Evolutionary conservation across 371 early-diverging fungal species (phyloP).

Genomic region (Mortierella sp.): DNA sequence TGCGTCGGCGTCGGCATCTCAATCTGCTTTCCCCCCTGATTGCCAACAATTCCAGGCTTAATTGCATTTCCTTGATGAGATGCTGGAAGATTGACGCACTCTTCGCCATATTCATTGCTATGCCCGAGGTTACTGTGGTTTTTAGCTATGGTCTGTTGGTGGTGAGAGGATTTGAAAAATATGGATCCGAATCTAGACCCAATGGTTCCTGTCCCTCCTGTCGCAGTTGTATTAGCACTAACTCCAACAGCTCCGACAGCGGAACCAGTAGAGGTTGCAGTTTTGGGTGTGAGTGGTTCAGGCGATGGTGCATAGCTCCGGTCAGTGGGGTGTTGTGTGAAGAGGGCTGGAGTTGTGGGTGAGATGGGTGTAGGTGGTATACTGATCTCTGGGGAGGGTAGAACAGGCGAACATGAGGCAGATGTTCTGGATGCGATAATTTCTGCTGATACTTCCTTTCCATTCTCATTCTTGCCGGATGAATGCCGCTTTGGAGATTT

Average conservation of each 20-base stretch:
- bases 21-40: neutral
- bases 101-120: neutral
- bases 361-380: constrained; percentile 24
- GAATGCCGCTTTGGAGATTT: neutral
- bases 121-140: neutral
- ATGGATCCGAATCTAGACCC: constrained; percentile 20
- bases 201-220: constrained; percentile 13
- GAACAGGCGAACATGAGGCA: constrained; percentile 17
- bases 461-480: neutral
- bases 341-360: constrained; percentile 19
- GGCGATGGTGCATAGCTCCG: constrained; percentile 15
- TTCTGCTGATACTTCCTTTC: neutral
- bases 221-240: too few relatives aligned
- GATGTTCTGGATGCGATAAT: constrained; percentile 10
- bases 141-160: neutral
- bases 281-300: constrained; percentile 13
- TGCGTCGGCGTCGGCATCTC: constrained; percentile 4
- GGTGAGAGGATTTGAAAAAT: constrained; percentile 5
- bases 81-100: neutral
- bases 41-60: neutral
- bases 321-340: neutral
- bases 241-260: neutral
- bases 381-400: constrained; percentile 16
- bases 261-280: neutral
- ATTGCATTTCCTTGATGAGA: neutral